Evolutionary conservation across 1,139 yeast species (phyloP), one percentile per base, ranked within the genome.

Genomic region (Geotrichum cucujoidarum): DNA sequence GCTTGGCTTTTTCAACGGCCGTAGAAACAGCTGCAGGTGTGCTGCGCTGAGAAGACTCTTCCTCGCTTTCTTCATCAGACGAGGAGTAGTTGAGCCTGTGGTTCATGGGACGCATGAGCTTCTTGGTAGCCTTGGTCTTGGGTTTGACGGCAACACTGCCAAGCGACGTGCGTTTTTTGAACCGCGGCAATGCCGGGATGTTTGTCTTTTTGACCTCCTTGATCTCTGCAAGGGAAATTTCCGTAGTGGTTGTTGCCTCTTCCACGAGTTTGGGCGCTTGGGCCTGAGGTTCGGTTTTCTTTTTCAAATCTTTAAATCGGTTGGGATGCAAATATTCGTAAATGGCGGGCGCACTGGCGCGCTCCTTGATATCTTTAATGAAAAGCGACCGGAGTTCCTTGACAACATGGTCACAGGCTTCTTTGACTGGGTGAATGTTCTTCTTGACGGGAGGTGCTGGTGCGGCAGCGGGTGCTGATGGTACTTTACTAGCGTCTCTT

Each of bases 301-400:
- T 10, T 57, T 55, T 66, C 22, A 78, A 57, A 1, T 72, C 73
- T 0, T 85, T 81, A 57, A 79, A 83, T 44, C 76, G 75, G 3
- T 76, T 78, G 40, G 80, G 83, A 51, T 77, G 75, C 54, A 88
- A 71, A 17, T 76, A 68, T 30, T 81, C 83, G 47, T 84, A 72
- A 16, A 88, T 76, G 1, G 75, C 73, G 0, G 95, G 90, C 0
- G 88, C 90, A 31, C 86, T 76, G 4, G 85, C 69, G 55, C 89
- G 77, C 59, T 82, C 92, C 58, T 87, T 73, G 31, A 88, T 77
- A 65, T 88, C 95, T 53, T 83, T 82, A 32, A 80, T 69, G 45
- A 88, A 65, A 47, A 82, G 80, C 4, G 72, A 69, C 54, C 78
- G 78, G 48, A 88, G 73, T 54, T 88, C 95, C 50, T 76, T 77